These are phyloP conservation scores for Hypoxylon fragiforme DNA, from an alignment of 495 filamentous ascomycete species.

Conservation along the genomic window DNA sequence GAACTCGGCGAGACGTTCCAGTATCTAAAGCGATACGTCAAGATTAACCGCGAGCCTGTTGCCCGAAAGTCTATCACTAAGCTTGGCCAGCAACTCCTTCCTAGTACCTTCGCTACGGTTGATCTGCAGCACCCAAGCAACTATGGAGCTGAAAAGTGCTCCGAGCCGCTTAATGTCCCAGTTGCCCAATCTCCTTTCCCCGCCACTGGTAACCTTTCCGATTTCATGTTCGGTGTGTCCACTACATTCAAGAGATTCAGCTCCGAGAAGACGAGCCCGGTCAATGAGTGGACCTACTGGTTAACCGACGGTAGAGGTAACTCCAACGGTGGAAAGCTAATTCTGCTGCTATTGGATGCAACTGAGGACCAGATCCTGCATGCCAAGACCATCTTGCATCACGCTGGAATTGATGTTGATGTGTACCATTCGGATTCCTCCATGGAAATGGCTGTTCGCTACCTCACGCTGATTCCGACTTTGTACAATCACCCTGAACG, in stretches of 20 bases:
- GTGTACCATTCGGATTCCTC: conserved; percentile 61
- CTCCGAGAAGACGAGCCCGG: conserved; percentile 46
- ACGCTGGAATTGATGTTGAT: conserved; percentile 64
- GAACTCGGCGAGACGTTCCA: conserved; percentile 52
- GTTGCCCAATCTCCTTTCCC: conserved; percentile 53
- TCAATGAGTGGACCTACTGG: conserved; percentile 55
- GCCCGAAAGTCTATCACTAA: conserved; percentile 52
- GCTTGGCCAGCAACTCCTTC: conserved; percentile 49
- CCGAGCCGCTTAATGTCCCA: conserved; percentile 51
- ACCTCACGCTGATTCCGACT: conserved; percentile 57
- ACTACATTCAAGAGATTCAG: conserved; percentile 51
- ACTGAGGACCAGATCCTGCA: conserved; percentile 46
- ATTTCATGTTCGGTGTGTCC: conserved; percentile 55
- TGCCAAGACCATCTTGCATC: conserved; percentile 42
- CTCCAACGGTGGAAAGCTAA: conserved; percentile 53
- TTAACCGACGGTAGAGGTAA: conserved; percentile 52
- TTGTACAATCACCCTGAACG: conserved; percentile 56
- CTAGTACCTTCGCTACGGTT: conserved; percentile 45
- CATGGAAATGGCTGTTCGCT: conserved; percentile 63
- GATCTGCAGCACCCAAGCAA: conserved; percentile 46
- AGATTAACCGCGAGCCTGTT: conserved; percentile 47
- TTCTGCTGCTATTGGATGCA: conserved; percentile 49
- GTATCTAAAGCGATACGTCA: conserved; percentile 56
- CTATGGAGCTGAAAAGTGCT: conserved; percentile 46
- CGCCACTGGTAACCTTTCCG: conserved; percentile 47